Percentiles rank a stretch among this genome's conserved stretches.
Conservation (phyloP, 140 eudicot species). For the Stevia rebaudiana region DNA sequence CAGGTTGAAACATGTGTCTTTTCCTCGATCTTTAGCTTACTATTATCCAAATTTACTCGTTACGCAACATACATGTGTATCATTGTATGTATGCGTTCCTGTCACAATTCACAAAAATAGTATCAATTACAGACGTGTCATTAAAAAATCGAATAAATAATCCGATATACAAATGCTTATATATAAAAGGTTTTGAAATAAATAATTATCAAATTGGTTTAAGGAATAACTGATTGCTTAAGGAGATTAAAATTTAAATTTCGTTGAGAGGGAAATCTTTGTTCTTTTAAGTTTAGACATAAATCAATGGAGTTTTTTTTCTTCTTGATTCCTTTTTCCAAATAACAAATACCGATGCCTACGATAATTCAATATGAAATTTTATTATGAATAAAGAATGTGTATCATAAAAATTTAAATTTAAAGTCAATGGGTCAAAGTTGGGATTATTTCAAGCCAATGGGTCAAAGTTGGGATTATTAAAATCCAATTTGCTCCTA, state of each 20-base stretch:
- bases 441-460: too few relatives aligned
- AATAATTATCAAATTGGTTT: not conserved
- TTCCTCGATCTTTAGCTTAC: not conserved
- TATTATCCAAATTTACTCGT: conserved; percentile 2
- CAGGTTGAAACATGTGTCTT: conserved; percentile 14
- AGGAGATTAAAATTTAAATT: not conserved
- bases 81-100: not conserved
- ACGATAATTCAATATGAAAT: conserved; percentile 16
- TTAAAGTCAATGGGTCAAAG: too few relatives aligned
- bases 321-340: conserved; percentile 2
- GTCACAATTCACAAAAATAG: too few relatives aligned
- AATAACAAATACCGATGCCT: conserved; percentile 4
- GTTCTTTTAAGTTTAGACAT: not conserved
- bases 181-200: not conserved
- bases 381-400: not conserved
- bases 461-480: too few relatives aligned
- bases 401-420: conserved; percentile 9
- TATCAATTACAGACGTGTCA: too few relatives aligned
- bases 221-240: not conserved
- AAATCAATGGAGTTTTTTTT: conserved; percentile 12
- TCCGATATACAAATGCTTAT: too few relatives aligned
- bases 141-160: not conserved
- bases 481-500: too few relatives aligned
- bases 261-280: conserved; percentile 1
- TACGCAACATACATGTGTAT: not conserved